Base-by-base conservation (phyloP, 2,329 filamentous ascomycete genomes). In the Aspergillus vadensis region DNA sequence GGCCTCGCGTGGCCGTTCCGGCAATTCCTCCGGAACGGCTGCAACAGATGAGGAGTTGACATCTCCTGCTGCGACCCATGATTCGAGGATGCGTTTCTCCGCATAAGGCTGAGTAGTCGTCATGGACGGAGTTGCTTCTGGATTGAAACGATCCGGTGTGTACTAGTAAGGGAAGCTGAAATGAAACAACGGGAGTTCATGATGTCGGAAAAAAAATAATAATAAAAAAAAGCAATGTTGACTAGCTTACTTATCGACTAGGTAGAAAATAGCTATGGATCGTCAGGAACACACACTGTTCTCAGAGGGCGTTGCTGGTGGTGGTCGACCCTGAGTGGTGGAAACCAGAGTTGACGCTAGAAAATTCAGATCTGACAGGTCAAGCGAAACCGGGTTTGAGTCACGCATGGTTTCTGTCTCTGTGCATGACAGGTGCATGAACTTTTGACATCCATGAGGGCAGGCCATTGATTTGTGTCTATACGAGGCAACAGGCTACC, bases 201-300 rank as follows among this genome's bases (percentile, higher is more conserved):
- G 19, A 19, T 44, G 10, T 15, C 12, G 32, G 1, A 44, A 12
- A 12, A 14, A 23, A 5, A 23, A 19, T 12, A 7, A 23, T 10
- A 23, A 21, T 4, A 3, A 23, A 23, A 23, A 23, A 23, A 23
- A 10, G 21, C 9, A 17, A 12, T 14, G n/a, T n/a, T 25, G 25
- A 25, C 25, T n/a, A 4, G n/a, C 2, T 41, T n/a, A 15, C n/a
- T 9, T 41, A n/a, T 41, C 8, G 14, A 21, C 30, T 36, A 36
- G 5, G 30, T 5, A 36, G 30, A 36, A 36, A 36, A 36, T 21
- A 14, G n/a, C 6, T 38, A 21, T 12, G 12, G 53, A 55, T 55
- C 53, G 39, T 32, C 53, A 55, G 53, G 53, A 44, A 47, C 53
- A 55, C 39, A 17, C 32, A 14, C 51, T 2, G 19, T 53, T 41